phyloP scores from a whole-genome alignment of 139 green algal genomes.

The Chlorella sp. region DNA sequence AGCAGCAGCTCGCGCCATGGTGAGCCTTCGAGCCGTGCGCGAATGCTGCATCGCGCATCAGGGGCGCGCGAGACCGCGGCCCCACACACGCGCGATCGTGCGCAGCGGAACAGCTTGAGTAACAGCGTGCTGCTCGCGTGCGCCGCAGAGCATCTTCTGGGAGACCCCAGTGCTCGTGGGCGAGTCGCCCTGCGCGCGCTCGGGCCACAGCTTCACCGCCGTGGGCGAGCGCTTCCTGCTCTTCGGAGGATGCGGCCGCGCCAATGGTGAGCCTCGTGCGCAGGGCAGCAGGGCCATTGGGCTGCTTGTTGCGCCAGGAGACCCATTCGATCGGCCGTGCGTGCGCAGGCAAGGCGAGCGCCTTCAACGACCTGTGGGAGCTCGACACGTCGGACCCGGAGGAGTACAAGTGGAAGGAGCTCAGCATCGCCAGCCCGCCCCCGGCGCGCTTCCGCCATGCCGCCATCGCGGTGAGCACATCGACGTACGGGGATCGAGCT shows the following conservation, averaged over 20 bases:
- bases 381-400: constrained; percentile 50
- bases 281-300: background rate
- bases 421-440: constrained; percentile 29
- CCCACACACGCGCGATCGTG: background rate
- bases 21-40: too few species aligned
- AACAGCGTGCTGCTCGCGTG: too few species aligned
- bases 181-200: constrained; percentile 44
- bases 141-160: constrained; percentile 38
- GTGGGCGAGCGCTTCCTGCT: constrained; percentile 59
- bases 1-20: too few species aligned
- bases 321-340: background rate
- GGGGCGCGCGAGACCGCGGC: background rate
- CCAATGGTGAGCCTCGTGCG: constrained; percentile 35
- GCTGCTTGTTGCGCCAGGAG: background rate
- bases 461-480: constrained; percentile 45
- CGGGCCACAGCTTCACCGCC: constrained; percentile 71
- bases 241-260: constrained; percentile 65
- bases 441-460: constrained; percentile 58
- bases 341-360: constrained; percentile 53
- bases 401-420: constrained; percentile 42
- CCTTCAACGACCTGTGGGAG: constrained; percentile 70
- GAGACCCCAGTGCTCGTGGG: constrained; percentile 31
- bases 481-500: too few species aligned
- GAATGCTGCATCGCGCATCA: too few species aligned
- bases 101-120: too few species aligned